These are phyloP conservation scores for Aphanomyces invadans DNA, from an alignment of 352 stramenopile species.

Conservation along the genomic window DNA sequence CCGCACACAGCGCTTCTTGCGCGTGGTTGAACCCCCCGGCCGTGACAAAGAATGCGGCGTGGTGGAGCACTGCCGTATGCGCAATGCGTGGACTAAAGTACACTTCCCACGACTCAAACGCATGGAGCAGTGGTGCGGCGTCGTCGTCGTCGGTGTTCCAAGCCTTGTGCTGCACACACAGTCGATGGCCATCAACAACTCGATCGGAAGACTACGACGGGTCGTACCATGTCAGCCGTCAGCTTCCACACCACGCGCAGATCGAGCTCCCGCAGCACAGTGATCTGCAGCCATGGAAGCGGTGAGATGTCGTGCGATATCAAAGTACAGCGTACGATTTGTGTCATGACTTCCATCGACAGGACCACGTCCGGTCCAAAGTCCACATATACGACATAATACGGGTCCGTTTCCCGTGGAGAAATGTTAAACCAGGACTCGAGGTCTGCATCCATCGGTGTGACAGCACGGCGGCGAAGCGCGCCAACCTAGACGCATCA, in stretches of 20 bases:
- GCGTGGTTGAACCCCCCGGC: constrained; percentile 48
- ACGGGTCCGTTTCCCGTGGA: not conserved
- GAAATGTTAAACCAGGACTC: constrained; percentile 6
- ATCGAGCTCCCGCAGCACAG: constrained; percentile 3
- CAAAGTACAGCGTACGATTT: constrained; percentile 21
- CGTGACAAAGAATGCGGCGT: constrained; percentile 48
- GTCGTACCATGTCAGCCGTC: constrained; percentile 17
- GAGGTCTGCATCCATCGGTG: not conserved
- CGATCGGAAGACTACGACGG: not conserved
- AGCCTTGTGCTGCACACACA: constrained; percentile 1
- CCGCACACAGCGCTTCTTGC: constrained; percentile 50
- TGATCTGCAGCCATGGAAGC: too few relatives aligned
- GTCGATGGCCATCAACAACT: not conserved
- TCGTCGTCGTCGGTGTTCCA: not conserved
- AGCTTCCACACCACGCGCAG: constrained; percentile 19
- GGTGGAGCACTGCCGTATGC: constrained; percentile 34
- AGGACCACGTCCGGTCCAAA: constrained; percentile 18
- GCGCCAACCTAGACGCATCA: constrained; percentile 14
- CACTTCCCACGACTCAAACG: constrained; percentile 14
- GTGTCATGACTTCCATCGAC: not conserved
- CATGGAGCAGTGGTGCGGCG: not conserved
- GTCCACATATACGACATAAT: constrained; percentile 8
- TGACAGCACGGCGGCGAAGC: not conserved
- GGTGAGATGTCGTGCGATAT: too few relatives aligned
- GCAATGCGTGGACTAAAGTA: constrained; percentile 7